Percentiles rank a stretch among this genome's conserved stretches.
phyloP scores from a whole-genome alignment of 352 stramenopile genomes.

The Achlya hypogyna region DNA sequence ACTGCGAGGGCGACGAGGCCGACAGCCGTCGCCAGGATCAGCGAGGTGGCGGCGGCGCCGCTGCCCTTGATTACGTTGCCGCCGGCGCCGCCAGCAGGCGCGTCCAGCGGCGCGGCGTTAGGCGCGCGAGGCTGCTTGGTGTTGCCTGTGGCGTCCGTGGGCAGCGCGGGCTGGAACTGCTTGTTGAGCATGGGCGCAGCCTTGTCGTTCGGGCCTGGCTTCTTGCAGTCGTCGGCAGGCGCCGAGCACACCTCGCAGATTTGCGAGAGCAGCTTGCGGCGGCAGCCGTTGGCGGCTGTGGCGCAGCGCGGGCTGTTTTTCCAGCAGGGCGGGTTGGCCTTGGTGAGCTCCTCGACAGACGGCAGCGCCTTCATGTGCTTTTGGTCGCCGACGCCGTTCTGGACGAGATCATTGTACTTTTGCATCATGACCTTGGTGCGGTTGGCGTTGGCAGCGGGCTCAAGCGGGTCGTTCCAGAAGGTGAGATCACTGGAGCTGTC shows the following conservation, averaged over 20 bases:
- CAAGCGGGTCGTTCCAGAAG: constrained; percentile 28
- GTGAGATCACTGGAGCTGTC: constrained; percentile 3
- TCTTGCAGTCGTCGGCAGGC: constrained; percentile 2
- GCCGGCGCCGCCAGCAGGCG: background rate
- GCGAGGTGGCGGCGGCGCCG: background rate
- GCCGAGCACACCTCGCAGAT: constrained; percentile 44
- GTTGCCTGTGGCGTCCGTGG: constrained; percentile 4
- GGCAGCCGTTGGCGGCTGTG: constrained; percentile 45
- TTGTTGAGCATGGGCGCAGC: background rate
- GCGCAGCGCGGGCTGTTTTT: constrained; percentile 46
- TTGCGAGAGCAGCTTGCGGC: constrained; percentile 44
- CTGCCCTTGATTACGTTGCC: background rate
- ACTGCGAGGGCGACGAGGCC: too few relatives aligned
- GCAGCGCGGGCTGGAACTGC: background rate
- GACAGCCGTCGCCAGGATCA: too few relatives aligned
- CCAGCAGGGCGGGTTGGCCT: constrained; percentile 53
- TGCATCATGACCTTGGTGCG: constrained; percentile 24
- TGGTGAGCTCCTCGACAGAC: constrained; percentile 30
- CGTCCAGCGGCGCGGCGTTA: background rate
- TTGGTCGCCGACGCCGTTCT: constrained; percentile 9
- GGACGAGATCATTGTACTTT: constrained; percentile 20
- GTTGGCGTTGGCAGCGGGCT: constrained; percentile 19
- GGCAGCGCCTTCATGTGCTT: constrained; percentile 41
- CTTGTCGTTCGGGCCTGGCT: background rate
- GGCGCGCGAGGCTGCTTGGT: background rate